Evolutionary conservation across 768 basidiomycete genomes (phyloP), one percentile per base, ranked within the genome.

Genomic region (Cyclocybe aegerita): DNA sequence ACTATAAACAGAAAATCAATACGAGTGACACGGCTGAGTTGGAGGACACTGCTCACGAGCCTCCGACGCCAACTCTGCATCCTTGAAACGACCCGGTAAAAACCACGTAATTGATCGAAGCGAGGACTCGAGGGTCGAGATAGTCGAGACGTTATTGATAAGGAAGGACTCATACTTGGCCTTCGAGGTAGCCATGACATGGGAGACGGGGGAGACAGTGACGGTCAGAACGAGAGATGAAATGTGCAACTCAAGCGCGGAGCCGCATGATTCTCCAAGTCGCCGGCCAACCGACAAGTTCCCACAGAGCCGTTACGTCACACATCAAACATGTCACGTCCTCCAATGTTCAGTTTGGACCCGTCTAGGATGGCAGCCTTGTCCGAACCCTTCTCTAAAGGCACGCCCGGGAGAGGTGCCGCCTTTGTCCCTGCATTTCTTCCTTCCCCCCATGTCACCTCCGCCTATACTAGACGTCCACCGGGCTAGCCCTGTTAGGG

Each of bases 41-140:
- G 53, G 52, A 60, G 39, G 53, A 53, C 43, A 48, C 48, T 41
- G 90, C 93, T 79, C 58, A 96, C 95, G 75, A 62, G 88, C 83
- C 81, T 98, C 96, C 9, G 93, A 93, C 52, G 91, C 94, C 43
- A 98, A 75, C 67, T 98, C 95, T 40, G 94, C 93, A 78, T 98
- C 95, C 70, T 93, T 93, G 80, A 98, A 98, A 56, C 94, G 81
- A 53, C 95, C 95, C 39, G 96, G 96, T 39, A 98, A 73, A 60
- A 98, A 85, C 94, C 95, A 98, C 40, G 93, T 94, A 50, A 98
- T 71, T 35, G 93, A 94, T 56, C 93, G 78, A 56, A 98, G 70
- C 23, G 88, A 84, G 12, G 89, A 92, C 69, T 98, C 96, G 58
- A 98, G 71, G n/a, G 85, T 82, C 14, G 88, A 85, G 44, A 98